Evolutionary conservation across 1,139 yeast species (phyloP).

Genomic region (Diutina catenulata): DNA sequence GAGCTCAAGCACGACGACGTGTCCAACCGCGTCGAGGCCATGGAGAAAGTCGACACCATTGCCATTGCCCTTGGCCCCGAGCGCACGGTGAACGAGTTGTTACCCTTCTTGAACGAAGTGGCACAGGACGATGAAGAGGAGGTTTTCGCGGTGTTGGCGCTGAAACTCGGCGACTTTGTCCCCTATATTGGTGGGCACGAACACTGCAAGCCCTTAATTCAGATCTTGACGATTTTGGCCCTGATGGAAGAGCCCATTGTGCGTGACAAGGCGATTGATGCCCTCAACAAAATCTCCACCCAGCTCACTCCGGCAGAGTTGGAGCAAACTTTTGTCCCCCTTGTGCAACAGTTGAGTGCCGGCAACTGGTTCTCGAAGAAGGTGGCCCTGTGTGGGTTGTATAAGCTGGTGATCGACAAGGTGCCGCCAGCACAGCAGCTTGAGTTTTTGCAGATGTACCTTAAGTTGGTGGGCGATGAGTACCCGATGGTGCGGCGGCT

Average conservation of each 20-base stretch:
- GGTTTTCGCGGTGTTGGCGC: slow-evolving; percentile 87
- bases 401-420: slow-evolving; percentile 55
- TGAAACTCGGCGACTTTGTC: slow-evolving; percentile 77
- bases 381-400: slow-evolving; percentile 87
- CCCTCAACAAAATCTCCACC: slow-evolving; percentile 60
- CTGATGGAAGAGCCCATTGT: slow-evolving; percentile 97
- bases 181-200: slow-evolving; percentile 76
- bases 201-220: slow-evolving; percentile 64
- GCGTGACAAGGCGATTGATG: slow-evolving; percentile 85
- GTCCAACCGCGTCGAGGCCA: slow-evolving; percentile 85
- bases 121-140: slow-evolving; percentile 77
- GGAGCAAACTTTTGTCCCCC: slow-evolving; percentile 54
- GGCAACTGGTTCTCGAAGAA: slow-evolving; percentile 95
- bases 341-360: slow-evolving; percentile 66
- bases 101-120: slow-evolving; percentile 79
- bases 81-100: slow-evolving; percentile 76
- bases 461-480: slow-evolving; percentile 73
- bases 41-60: slow-evolving; percentile 88
- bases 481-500: slow-evolving; percentile 98
- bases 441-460: slow-evolving; percentile 54
- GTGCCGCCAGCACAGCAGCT: slow-evolving; percentile 45
- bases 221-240: slow-evolving; percentile 80
- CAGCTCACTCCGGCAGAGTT: slow-evolving; percentile 61
- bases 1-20: slow-evolving; percentile 93
- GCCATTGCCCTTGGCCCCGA: slow-evolving; percentile 94